phyloP scores from a whole-genome alignment of 176 grass and related monocot genomes.

The Ampelocalamus luodianensis region DNA sequence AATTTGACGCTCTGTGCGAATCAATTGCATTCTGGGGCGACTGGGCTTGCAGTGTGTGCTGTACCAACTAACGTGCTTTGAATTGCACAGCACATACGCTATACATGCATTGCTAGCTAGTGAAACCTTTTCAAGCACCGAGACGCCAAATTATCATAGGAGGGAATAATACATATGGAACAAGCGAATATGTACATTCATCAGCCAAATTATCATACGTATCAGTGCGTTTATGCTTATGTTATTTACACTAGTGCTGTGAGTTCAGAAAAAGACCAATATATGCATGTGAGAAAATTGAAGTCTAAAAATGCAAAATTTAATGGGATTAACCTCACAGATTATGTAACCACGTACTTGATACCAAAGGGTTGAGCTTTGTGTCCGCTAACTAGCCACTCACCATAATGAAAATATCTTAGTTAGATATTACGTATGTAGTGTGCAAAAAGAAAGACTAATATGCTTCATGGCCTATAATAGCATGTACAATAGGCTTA shows the following conservation, averaged over 20 bases:
- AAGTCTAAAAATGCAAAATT: neutral
- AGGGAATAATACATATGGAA: neutral
- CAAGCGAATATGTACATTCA: neutral
- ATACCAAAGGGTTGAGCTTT: neutral
- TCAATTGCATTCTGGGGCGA: slow-evolving; percentile 21
- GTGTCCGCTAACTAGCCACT: neutral
- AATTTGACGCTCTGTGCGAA: neutral
- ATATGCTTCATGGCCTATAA: neutral
- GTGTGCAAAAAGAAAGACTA: neutral
- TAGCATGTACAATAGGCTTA: too few relatives aligned
- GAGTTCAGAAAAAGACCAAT: neutral
- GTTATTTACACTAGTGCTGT: neutral
- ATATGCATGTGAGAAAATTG: neutral
- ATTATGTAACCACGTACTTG: neutral
- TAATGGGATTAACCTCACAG: neutral
- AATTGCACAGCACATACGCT: neutral
- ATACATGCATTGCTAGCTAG: neutral
- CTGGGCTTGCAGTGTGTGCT: too few relatives aligned
- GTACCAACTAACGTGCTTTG: neutral
- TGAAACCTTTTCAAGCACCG: neutral
- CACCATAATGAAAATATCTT: neutral
- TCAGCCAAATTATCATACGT: too few relatives aligned
- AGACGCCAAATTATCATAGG: neutral
- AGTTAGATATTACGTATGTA: neutral
- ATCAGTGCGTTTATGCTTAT: neutral